phyloP scores from a whole-genome alignment of 768 basidiomycete species.

The Hortiboletus flavorubellus region DNA sequence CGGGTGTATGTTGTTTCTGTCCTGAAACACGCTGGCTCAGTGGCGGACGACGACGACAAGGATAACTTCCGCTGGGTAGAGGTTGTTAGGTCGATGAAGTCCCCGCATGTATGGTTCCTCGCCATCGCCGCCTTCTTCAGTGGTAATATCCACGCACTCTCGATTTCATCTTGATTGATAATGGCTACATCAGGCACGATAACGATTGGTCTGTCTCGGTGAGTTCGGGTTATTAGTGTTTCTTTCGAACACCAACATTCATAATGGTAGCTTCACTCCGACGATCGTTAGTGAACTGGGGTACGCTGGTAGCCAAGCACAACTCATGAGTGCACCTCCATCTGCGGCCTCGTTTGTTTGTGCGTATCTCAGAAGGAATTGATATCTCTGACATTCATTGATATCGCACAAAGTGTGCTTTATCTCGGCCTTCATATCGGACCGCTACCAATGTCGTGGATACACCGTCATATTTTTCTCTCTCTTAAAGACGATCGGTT shows the following conservation, averaged over 20 bases:
- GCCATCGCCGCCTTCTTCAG: conserved; percentile 49
- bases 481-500: conserved; percentile 47
- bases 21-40: conserved; percentile 25
- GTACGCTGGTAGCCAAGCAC: conserved; percentile 50
- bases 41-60: conserved; percentile 39
- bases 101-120: conserved; percentile 55
- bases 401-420: conserved; percentile 31
- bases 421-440: conserved; percentile 47
- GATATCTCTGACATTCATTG: not conserved
- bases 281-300: conserved; percentile 63
- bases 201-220: conserved; percentile 22
- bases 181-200: conserved; percentile 15
- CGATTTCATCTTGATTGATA: not conserved
- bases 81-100: conserved; percentile 43
- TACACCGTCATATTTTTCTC: conserved; percentile 43
- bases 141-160: conserved; percentile 30
- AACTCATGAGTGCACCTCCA: conserved; percentile 53
- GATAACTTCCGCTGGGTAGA: conserved; percentile 59
- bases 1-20: conserved; percentile 40
- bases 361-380: conserved; percentile 22
- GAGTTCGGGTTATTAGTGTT: conserved; percentile 4
- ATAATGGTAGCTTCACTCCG: conserved; percentile 57
- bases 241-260: conserved; percentile 35
- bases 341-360: conserved; percentile 47
- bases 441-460: conserved; percentile 51